Base-by-base conservation (phyloP, 805 yeast genomes). In the Metschnikowia picachoensis region DNA sequence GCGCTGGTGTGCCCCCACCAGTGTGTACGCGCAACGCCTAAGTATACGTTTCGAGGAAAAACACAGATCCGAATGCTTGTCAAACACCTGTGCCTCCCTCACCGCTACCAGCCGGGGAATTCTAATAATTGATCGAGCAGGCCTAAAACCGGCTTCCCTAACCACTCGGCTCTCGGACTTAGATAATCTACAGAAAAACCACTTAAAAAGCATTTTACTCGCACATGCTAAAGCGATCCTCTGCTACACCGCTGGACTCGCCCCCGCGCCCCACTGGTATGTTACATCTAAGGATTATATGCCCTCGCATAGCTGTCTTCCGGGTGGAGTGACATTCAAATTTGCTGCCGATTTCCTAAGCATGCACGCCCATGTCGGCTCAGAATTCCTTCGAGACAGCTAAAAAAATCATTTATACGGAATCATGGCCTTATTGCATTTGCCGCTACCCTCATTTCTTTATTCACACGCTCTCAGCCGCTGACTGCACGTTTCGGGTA, bases 181-280 rank as follows among this genome's bases (percentile, higher is more conserved):
- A 29, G 34, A 30, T 20, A 20, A 20, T 20, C 25, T 20, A 20
- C 25, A 20, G 25, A 20, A 30, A 30, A 30, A 30, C 12, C 12
- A 11, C 12, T 7, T 30, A 13, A 10, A 11, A 30, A 13, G 32
- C 32, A 30, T 13, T 28, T 37, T n/a, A 5, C 5, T 16, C 6
- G 30, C 15, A 15, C 39, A 44, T 44, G 48, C 48, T 44, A 39
- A 39, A 36, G 27, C 48, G 48, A 32, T 35, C 43, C 20, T 31
- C 48, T 17, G 41, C 37, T 30, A 44, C 14, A 13, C 30, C 47
- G n/a, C 43, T 36, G 48, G 44, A 44, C 14, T 14, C 44, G 34
- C 37, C 38, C 25, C 17, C 44, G n/a, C 37, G 34, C 13, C 37
- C 30, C 31, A 11, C 48, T 32, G 39, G 48, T 44, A 44, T 32